These are phyloP conservation scores for Cordyceps cateniannulata DNA, from an alignment of 2,329 filamentous ascomycete genomes.

Conservation along the genomic window DNA sequence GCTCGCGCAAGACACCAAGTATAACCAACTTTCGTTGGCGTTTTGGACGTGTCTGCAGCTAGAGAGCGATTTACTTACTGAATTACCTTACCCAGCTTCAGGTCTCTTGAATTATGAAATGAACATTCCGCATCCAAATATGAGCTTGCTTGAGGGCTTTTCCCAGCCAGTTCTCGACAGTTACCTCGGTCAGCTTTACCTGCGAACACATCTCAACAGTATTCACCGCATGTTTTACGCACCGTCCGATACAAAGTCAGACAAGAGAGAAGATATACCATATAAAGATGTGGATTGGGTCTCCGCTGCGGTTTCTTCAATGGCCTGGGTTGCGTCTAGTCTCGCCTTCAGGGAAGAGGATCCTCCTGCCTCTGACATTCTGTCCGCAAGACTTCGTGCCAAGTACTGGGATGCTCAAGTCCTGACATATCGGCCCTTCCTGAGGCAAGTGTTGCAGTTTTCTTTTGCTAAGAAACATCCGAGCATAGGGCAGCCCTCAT, in stretches of 20 bases:
- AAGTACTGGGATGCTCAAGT: conserved; percentile 94
- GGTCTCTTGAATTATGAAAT: conserved; percentile 56
- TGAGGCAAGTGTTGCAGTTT: conserved; percentile 50
- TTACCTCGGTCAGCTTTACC: conserved; percentile 57
- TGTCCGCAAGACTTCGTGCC: conserved; percentile 75
- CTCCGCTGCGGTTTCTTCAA: conserved; percentile 35
- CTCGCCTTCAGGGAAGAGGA: conserved; percentile 61
- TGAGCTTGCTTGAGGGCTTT: conserved; percentile 37
- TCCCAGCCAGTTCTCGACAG: conserved; percentile 46
- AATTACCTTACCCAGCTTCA: conserved; percentile 62
- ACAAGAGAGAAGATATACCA: conserved; percentile 24
- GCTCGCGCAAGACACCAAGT: conserved; percentile 36
- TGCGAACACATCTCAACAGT: conserved; percentile 58
- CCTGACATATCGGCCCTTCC: conserved; percentile 78
- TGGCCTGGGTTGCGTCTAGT: conserved; percentile 40
- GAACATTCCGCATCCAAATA: conserved; percentile 61
- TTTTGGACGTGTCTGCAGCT: conserved; percentile 94
- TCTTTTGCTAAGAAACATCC: conserved; percentile 31
- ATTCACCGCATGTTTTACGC: conserved; percentile 54
- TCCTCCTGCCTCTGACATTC: conserved; percentile 65
- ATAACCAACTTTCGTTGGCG: conserved; percentile 64
- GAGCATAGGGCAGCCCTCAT: conserved; percentile 26
- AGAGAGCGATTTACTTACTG: conserved; percentile 61
- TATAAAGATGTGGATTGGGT: conserved; percentile 42
- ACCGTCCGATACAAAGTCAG: conserved; percentile 30